A percentile compares a stretch with the other conserved stretches of the same genome.
Evolutionary conservation across 345 rosid genomes (phyloP).

Genomic region (Gossypium herbaceum): DNA sequence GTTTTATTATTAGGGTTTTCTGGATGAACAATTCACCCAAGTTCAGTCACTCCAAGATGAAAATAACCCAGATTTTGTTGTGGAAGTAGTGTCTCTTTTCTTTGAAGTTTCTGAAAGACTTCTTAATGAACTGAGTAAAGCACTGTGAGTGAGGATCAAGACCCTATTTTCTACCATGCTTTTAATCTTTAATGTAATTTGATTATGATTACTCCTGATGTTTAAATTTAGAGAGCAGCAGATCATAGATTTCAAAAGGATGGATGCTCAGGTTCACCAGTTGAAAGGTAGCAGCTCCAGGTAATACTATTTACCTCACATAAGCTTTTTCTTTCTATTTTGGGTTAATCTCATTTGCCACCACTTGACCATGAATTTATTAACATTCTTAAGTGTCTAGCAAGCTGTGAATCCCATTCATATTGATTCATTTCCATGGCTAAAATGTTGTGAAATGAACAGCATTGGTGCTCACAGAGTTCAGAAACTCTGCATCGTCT

Average conservation of each 20-base stretch:
- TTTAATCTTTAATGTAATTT: background rate
- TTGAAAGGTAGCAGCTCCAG: conserved; percentile 23
- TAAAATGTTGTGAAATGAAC: background rate
- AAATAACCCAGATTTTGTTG: conserved; percentile 23
- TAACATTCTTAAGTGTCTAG: no score
- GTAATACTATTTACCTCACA: background rate
- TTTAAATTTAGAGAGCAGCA: conserved; percentile 11
- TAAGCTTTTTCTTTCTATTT: background rate
- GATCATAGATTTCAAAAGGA: conserved; percentile 14
- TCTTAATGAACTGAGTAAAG: conserved; percentile 15
- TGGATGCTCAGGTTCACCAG: conserved; percentile 26
- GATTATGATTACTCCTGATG: background rate
- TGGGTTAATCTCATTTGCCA: background rate
- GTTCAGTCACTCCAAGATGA: conserved; percentile 22
- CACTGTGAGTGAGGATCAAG: conserved; percentile 7
- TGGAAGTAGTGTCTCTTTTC: conserved; percentile 23
- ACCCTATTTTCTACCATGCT: background rate
- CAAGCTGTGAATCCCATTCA: no score
- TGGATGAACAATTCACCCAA: conserved; percentile 20
- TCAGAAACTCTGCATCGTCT: conserved; percentile 12
- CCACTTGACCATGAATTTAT: background rate
- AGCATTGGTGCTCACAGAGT: conserved; percentile 27
- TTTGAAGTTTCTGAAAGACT: conserved; percentile 23
- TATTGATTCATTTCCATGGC: background rate
- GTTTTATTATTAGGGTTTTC: conserved; percentile 13